Base-by-base conservation (phyloP, 2,329 filamentous ascomycete species). In the Lasiodiplodia gonubiensis region DNA sequence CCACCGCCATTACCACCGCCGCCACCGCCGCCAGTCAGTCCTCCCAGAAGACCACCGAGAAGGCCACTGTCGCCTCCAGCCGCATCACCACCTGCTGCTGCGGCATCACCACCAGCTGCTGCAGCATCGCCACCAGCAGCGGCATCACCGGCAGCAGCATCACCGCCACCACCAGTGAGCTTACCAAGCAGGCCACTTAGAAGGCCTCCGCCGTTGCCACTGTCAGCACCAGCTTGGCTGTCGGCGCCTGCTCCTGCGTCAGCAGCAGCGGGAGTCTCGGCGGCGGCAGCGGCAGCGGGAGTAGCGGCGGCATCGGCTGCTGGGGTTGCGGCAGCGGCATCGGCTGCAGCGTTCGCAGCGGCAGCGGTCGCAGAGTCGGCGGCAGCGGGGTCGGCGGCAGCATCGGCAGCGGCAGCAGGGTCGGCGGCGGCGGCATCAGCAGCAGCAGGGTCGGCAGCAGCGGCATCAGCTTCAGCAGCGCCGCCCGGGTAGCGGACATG, bases 401-500 rank as follows among this genome's bases (percentile, higher is more conserved):
- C 14, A 14, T 42, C 37, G 12, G 51, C 23, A 33, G 55, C 55
- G 16, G 55, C 55, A 46, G 39, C 37, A 4, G 33, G 10, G 8
- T 33, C 27, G 23, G 16, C 23, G 10, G 39, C 57, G 1, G 39
- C 39, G 10, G 33, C 16, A 8, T 48, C 18, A 10, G 25, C 25
- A 14, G 51, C 51, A 53, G 25, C 27, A 12, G 37, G 37, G 12
- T 12, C 55, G 6, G 35, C 55, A 2, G 39, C 57, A 33, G 39
- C 57, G n/a, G 18, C 55, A 2, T 46, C 23, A 7, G 55, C 54
- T 23, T 12, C 55, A 21, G 25, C 37, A 4, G 57, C 57, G 4
- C 37, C 39, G 5, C 23, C 23, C 1, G 39, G 57, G 57, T 48
- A 61, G 18, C 57, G 57, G 57, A 42, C 57, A 33, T 42, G 57